phyloP scores from a whole-genome alignment of 441 rosid species.

The Gossypium lobatum region DNA sequence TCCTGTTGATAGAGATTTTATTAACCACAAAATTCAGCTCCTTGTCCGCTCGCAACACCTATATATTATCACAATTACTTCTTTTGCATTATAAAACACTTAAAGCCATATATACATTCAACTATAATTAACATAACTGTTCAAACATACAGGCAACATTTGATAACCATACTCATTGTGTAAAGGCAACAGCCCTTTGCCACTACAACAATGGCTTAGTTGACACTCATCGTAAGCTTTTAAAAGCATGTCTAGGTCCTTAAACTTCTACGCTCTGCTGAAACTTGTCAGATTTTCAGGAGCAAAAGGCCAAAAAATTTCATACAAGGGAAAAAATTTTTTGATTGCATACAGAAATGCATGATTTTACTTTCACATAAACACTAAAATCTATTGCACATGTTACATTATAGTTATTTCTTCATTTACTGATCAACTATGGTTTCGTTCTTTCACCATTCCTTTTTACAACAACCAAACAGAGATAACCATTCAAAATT shows the following conservation, averaged over 20 bases:
- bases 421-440: too few relatives aligned
- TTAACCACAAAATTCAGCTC: slow-evolving; percentile 44
- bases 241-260: neutral
- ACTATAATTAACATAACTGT: neutral
- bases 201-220: too few relatives aligned
- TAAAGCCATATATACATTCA: neutral
- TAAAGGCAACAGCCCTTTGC: neutral
- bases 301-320: neutral
- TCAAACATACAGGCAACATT: neutral
- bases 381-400: too few relatives aligned
- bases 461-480: too few relatives aligned
- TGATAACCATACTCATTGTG: neutral
- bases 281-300: neutral
- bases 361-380: neutral
- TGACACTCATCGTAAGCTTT: neutral
- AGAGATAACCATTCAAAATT: neutral
- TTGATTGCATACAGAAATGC: neutral
- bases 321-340: neutral
- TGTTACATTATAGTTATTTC: too few relatives aligned
- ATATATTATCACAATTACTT: slow-evolving; percentile 14
- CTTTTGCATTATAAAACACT: neutral
- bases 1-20: slow-evolving; percentile 71
- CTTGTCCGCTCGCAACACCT: slow-evolving; percentile 71
- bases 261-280: neutral
- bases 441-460: too few relatives aligned